phyloP scores from a whole-genome alignment of 1,284 basidiomycete species.

The Apiotrichum brassicae region DNA sequence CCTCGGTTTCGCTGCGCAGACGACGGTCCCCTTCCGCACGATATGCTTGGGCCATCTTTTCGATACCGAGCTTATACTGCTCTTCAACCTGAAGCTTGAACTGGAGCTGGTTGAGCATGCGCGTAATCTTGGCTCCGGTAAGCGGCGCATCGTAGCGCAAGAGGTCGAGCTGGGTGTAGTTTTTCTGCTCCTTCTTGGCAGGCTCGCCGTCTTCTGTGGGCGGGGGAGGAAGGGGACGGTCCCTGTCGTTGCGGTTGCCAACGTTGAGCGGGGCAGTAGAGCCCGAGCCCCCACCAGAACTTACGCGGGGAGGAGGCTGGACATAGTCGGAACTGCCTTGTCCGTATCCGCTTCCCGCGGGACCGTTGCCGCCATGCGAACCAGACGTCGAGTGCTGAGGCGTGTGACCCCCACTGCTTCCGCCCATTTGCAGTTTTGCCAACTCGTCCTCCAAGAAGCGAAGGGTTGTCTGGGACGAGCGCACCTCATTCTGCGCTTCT shows the following conservation, averaged over 20 bases:
- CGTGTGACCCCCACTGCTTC: neutral
- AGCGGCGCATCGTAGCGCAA: constrained; percentile 97
- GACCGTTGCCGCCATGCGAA: neutral
- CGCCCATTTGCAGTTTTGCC: constrained; percentile 36
- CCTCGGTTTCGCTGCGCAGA: constrained; percentile 82
- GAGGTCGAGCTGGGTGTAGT: constrained; percentile 58
- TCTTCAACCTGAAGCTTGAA: constrained; percentile 98
- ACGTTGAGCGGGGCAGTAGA: constrained; percentile 7
- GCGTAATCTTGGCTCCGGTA: constrained; percentile 91
- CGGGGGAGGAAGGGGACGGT: constrained; percentile 9
- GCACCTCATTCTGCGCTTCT: constrained; percentile 47
- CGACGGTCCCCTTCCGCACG: constrained; percentile 94
- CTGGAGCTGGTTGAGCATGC: constrained; percentile 97
- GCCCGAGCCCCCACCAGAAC: neutral
- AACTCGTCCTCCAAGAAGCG: constrained; percentile 46
- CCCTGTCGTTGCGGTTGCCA: constrained; percentile 4
- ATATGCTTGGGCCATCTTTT: constrained; percentile 96
- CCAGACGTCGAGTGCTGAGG: neutral
- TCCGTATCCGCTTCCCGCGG: neutral
- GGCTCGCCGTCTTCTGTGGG: neutral
- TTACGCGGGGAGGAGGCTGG: neutral
- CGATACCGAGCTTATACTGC: constrained; percentile 97
- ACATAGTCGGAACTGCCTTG: neutral
- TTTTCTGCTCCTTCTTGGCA: constrained; percentile 28
- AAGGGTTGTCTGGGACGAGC: constrained; percentile 43